Evolutionary conservation across 1,139 yeast genomes (phyloP), one percentile per base, ranked within the genome.

Genomic region (Scheffersomyces insectosa): DNA sequence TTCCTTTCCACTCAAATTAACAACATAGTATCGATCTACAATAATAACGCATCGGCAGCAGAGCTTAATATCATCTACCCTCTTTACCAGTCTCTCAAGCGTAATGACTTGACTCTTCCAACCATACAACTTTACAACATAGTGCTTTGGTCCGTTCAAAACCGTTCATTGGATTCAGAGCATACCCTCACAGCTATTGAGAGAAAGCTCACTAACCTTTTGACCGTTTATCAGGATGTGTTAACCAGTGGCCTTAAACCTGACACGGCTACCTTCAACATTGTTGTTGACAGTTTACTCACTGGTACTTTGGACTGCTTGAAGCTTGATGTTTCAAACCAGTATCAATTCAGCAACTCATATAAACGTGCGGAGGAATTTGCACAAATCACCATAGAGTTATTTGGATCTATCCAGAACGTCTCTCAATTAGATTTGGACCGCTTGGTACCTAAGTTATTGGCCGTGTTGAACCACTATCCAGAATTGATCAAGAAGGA

Each of bases 181-280:
- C 16, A 39, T 2, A 43, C 55, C 3, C 42, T 68, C 5, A 62
- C 56, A 28, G 62, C 65, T 14, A 62, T 68, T 12, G 79, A 74
- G 49, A 51, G 58, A 20, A 65, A 65, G 53, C 68, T 85, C 54
- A 84, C 88, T 3, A 79, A 75, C 42, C 59, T 85, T 46, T 65
- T 85, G 48, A 83, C 82, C 12, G 80, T 84, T 33, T 85, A 85
- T 58, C 87, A 85, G 42, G 90, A 84, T 55, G 64, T 84, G 54
- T 68, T 85, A 20, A 37, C 34, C 23, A 45, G 49, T 12, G 39
- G 48, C 2, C 42, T 81, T 33, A 82, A 79, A 54, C 93, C 93
- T 15, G 70, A 75, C 33, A 53, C 57, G 33, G 68, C 68, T 28
- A 83, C 87, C 5, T 85, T 77, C 59, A 68, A 77, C 49, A 57